Conservation (phyloP, 225 moss, liverwort and hornwort species). For the Neckera pumila region DNA sequence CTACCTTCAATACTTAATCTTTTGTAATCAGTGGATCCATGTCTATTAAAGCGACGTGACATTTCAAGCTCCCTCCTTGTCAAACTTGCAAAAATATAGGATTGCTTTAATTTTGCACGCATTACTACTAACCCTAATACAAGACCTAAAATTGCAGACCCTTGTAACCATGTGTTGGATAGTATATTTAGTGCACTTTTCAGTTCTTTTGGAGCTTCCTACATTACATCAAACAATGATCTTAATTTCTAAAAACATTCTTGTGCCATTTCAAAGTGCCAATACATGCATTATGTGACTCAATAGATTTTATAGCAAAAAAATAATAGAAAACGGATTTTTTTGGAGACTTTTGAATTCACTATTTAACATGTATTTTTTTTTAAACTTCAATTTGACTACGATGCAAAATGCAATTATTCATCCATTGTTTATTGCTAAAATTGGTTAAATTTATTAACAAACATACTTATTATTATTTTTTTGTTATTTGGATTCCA, state of each 20-base stretch:
- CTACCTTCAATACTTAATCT: constrained; percentile 14
- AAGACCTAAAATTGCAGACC: constrained; percentile 35
- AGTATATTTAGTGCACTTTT: constrained; percentile 25
- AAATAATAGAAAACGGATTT: neutral
- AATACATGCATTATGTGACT: neutral
- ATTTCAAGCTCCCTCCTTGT: constrained; percentile 61
- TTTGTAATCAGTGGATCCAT: neutral
- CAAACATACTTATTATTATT: rapidly evolving
- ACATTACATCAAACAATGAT: neutral
- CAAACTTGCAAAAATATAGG: constrained; percentile 33
- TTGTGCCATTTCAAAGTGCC: neutral
- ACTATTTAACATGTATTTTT: neutral
- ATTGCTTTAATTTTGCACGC: constrained; percentile 52
- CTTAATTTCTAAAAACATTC: neutral
- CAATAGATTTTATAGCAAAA: too few relatives aligned
- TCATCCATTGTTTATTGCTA: too few relatives aligned
- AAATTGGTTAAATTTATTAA: neutral
- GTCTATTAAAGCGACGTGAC: constrained; percentile 11
- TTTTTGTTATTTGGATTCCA: neutral
- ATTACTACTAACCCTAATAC: constrained; percentile 34
- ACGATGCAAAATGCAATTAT: rapidly evolving
- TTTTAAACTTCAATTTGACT: neutral
- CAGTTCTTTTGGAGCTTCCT: constrained; percentile 48
- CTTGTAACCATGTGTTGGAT: constrained; percentile 47
- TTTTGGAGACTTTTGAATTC: rapidly evolving